These are phyloP conservation scores for Malassezia yamatoensis DNA, from an alignment of 1,284 basidiomycete species.

Conservation along the genomic window DNA sequence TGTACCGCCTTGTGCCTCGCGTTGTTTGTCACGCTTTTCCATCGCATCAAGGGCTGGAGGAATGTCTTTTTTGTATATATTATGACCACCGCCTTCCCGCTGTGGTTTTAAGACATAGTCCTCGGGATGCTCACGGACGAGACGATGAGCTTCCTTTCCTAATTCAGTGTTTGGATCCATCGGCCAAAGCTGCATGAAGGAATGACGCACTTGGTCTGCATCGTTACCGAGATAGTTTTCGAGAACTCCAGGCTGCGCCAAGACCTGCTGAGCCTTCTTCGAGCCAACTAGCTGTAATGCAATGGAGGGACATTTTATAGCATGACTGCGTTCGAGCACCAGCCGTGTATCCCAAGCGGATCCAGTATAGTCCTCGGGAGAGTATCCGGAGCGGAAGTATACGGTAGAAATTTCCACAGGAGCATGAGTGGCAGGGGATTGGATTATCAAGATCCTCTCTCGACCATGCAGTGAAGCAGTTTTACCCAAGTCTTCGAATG, in stretches of 20 bases:
- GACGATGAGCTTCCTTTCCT: slow-evolving; percentile 52
- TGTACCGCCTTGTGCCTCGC: slow-evolving; percentile 8
- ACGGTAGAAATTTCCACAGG: slow-evolving; percentile 64
- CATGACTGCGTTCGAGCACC: slow-evolving; percentile 64
- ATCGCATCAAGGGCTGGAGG: slow-evolving; percentile 64
- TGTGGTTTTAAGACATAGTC: slow-evolving; percentile 85
- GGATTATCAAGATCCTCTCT: slow-evolving; percentile 5
- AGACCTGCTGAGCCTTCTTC: slow-evolving; percentile 88
- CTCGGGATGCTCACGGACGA: slow-evolving; percentile 54
- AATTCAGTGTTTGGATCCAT: slow-evolving; percentile 50
- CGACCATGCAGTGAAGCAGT: slow-evolving; percentile 7
- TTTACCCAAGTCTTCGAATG: slow-evolving; percentile 25
- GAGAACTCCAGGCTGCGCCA: slow-evolving; percentile 64
- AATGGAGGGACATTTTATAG: slow-evolving; percentile 87
- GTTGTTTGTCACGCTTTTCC: slow-evolving; percentile 52
- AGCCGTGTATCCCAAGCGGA: slow-evolving; percentile 63
- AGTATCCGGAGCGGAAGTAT: slow-evolving; percentile 81
- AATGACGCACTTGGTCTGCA: slow-evolving; percentile 18
- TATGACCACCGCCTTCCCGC: slow-evolving; percentile 92
- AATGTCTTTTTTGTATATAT: slow-evolving; percentile 77
- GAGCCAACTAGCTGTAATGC: slow-evolving; percentile 85
- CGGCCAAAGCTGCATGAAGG: slow-evolving; percentile 36
- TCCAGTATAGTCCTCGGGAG: slow-evolving; percentile 65
- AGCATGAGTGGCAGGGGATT: neutral
- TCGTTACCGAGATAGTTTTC: slow-evolving; percentile 55